These are phyloP conservation scores for Plectosphaerella plurivora DNA, from an alignment of 2,329 filamentous ascomycete species.

Conservation along the genomic window DNA sequence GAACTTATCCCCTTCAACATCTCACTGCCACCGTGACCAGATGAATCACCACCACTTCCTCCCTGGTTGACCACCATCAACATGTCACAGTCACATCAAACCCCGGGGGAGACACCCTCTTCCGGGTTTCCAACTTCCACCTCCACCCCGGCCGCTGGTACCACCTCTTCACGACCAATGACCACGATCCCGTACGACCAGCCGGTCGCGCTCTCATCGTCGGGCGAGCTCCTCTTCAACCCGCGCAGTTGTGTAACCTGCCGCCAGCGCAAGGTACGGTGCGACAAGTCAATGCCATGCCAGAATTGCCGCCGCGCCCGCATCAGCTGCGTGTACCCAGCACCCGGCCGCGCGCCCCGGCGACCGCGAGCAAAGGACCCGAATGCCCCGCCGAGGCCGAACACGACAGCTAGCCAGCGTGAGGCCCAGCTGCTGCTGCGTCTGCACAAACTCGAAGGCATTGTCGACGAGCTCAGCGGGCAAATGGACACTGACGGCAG, in stretches of 20 bases:
- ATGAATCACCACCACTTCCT: too few relatives aligned
- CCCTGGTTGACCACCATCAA: too few relatives aligned
- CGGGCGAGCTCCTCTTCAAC: constrained; percentile 31
- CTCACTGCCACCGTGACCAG: too few relatives aligned
- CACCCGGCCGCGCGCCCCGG: constrained; percentile 67
- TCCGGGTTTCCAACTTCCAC: too few relatives aligned
- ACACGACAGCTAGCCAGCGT: constrained; percentile 53
- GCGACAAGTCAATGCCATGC: constrained; percentile 74
- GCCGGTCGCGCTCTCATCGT: constrained; percentile 10
- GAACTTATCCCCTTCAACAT: too few relatives aligned
- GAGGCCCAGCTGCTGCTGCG: constrained; percentile 69
- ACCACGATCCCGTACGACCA: constrained; percentile 11
- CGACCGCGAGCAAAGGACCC: constrained; percentile 62
- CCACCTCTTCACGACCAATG: background rate
- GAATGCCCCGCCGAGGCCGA: constrained; percentile 43
- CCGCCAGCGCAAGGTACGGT: constrained; percentile 63
- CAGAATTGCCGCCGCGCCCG: constrained; percentile 68
- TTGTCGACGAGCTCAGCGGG: constrained; percentile 65
- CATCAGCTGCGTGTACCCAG: constrained; percentile 70
- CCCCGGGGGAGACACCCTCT: too few relatives aligned
- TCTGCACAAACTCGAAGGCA: constrained; percentile 68
- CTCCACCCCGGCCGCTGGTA: background rate
- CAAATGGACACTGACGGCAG: constrained; percentile 53
- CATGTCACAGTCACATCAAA: too few relatives aligned
- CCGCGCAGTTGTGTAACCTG: constrained; percentile 47